Conservation (phyloP, 306 rosid genomes). For the Ammopiptanthus mongolicus region DNA sequence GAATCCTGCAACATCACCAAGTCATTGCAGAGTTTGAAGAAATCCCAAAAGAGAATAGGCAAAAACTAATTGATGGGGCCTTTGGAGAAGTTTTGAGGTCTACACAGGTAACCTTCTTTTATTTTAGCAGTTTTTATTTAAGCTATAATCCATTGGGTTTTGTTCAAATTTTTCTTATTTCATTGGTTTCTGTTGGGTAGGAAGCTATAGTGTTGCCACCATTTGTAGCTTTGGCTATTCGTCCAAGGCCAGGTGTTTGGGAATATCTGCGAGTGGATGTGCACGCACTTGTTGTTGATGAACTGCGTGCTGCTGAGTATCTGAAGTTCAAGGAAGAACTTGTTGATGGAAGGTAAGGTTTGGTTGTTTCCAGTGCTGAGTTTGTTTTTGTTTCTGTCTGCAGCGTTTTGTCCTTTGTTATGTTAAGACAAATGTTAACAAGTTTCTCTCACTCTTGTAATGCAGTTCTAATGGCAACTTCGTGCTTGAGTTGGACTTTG, state of each 20-base stretch:
- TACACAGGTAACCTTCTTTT: slow-evolving; percentile 48
- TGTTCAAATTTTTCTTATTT: neutral
- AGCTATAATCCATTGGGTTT: neutral
- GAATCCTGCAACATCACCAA: slow-evolving; percentile 85
- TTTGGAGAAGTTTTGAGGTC: slow-evolving; percentile 77
- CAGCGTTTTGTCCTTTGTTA: neutral
- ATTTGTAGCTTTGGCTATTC: slow-evolving; percentile 89
- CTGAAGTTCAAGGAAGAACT: slow-evolving; percentile 91
- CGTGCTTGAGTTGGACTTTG: slow-evolving; percentile 93
- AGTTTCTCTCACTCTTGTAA: neutral
- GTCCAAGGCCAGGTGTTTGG: slow-evolving; percentile 99
- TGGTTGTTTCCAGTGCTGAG: neutral
- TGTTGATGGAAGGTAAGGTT: slow-evolving; percentile 75
- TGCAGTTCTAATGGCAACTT: slow-evolving; percentile 74
- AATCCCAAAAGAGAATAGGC: slow-evolving; percentile 63
- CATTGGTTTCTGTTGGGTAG: slow-evolving; percentile 22
- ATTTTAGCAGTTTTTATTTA: neutral
- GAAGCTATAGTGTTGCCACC: slow-evolving; percentile 88
- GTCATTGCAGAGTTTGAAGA: slow-evolving; percentile 84
- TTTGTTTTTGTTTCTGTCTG: neutral
- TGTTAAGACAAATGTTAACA: neutral
- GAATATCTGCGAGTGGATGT: slow-evolving; percentile 81
- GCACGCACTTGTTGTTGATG: slow-evolving; percentile 69
- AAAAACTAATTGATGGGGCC: slow-evolving; percentile 53
- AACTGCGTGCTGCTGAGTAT: slow-evolving; percentile 66